These are phyloP conservation scores for Adansonia rubrostipa DNA, from an alignment of 441 rosid species.

Conservation along the genomic window DNA sequence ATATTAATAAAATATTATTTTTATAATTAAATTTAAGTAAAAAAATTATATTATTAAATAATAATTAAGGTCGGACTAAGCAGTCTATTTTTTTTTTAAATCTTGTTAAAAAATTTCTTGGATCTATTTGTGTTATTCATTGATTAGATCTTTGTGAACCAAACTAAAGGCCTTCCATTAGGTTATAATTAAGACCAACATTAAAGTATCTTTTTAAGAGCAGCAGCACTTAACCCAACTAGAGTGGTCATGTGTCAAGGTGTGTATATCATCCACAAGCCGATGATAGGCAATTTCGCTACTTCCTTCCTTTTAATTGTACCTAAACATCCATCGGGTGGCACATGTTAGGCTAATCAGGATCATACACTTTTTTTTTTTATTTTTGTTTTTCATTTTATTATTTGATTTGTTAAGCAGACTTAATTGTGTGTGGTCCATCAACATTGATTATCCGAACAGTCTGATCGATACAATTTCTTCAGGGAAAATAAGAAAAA, in stretches of 20 bases:
- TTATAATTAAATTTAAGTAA: too few species aligned
- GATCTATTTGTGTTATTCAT: too few species aligned
- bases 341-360: slow-evolving; percentile 35
- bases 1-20: too few species aligned
- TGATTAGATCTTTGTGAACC: background rate
- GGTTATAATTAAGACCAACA: background rate
- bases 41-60: too few species aligned
- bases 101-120: too few species aligned
- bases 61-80: too few species aligned
- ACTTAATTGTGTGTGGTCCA: slow-evolving; percentile 36
- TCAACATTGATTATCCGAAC: slow-evolving; percentile 30
- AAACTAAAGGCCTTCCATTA: background rate
- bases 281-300: slow-evolving; percentile 17
- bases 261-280: slow-evolving; percentile 33
- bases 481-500: background rate
- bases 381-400: background rate
- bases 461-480: slow-evolving; percentile 14
- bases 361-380: slow-evolving; percentile 32
- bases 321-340: slow-evolving; percentile 22
- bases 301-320: slow-evolving; percentile 1
- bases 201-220: background rate
- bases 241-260: slow-evolving; percentile 25
- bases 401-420: background rate
- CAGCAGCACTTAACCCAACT: background rate
- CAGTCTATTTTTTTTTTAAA: too few species aligned